A percentile compares a stretch with the other conserved stretches of the same genome.
Conservation (phyloP, 1,284 basidiomycete species). For the Fomitiporia mediterranea region DNA sequence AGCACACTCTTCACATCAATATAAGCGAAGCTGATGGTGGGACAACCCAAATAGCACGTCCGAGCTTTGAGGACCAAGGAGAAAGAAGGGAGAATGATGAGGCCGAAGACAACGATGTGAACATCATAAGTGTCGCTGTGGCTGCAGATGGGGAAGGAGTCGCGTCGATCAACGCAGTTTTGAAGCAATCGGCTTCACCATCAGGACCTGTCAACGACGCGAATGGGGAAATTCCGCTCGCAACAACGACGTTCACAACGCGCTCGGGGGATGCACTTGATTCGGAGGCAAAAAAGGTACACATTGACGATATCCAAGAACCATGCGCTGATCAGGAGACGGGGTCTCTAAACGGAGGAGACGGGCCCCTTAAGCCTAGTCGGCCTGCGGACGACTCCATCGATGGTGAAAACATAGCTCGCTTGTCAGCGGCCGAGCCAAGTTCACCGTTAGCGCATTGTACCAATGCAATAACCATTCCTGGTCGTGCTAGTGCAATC, state of each 20-base stretch:
- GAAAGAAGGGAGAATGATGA: too few species aligned
- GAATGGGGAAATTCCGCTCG: background rate
- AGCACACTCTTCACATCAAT: too few species aligned
- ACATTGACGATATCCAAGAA: background rate
- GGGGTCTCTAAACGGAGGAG: background rate
- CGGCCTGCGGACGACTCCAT: background rate
- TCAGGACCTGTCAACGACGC: background rate
- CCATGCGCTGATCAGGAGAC: background rate
- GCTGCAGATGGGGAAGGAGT: conserved; percentile 2
- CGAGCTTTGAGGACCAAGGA: too few species aligned
- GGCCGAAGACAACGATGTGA: background rate
- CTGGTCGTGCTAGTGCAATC: conserved; percentile 8
- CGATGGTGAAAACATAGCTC: background rate
- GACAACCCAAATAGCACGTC: too few species aligned
- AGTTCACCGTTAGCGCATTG: background rate
- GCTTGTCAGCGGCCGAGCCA: background rate
- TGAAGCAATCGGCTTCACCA: background rate
- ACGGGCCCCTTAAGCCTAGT: background rate
- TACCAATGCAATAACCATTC: background rate
- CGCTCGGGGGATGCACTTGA: background rate
- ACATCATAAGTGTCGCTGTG: background rate
- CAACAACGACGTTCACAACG: background rate
- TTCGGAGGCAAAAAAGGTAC: background rate
- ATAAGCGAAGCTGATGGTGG: background rate
- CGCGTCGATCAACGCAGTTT: conserved; percentile 1